These are phyloP conservation scores for Ilex asprella DNA, from an alignment of 257 asterid genomes.

Conservation along the genomic window DNA sequence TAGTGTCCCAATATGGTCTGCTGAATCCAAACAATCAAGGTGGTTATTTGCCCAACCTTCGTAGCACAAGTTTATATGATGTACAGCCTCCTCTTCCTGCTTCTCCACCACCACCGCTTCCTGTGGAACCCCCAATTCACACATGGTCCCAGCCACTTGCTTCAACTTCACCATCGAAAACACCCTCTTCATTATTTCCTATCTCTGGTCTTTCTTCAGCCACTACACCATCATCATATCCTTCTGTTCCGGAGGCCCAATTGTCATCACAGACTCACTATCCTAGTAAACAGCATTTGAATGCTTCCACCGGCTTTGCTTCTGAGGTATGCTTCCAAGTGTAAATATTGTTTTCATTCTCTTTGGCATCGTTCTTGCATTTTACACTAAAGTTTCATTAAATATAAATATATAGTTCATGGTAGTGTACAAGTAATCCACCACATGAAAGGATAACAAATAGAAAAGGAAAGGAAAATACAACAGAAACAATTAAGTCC, in stretches of 20 bases:
- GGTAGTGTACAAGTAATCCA: too few relatives aligned
- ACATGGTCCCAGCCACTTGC: constrained; percentile 27
- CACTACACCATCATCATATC: constrained; percentile 34
- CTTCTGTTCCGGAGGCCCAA: constrained; percentile 34
- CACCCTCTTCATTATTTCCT: constrained; percentile 43
- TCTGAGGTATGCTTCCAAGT: constrained; percentile 36
- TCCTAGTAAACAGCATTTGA: constrained; percentile 26
- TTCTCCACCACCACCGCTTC: constrained; percentile 73
- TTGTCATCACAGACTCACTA: constrained; percentile 21
- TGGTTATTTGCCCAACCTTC: constrained; percentile 16
- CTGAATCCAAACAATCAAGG: constrained; percentile 11
- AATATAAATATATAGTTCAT: too few relatives aligned
- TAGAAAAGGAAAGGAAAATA: too few relatives aligned
- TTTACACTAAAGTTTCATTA: not conserved
- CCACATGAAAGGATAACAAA: too few relatives aligned
- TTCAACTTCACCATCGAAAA: constrained; percentile 37
- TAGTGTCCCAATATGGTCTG: constrained; percentile 19
- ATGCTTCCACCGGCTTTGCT: constrained; percentile 30
- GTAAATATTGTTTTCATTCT: not conserved
- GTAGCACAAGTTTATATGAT: constrained; percentile 19
- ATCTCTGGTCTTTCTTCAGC: constrained; percentile 28
- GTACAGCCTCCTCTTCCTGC: constrained; percentile 69
- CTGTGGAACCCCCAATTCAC: constrained; percentile 39
- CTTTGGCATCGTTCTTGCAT: not conserved
- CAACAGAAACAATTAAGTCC: too few relatives aligned